Percentiles rank a stretch among this genome's conserved stretches.
phyloP scores from a whole-genome alignment of 2,329 filamentous ascomycete genomes.

The Diaporthe humulicola region DNA sequence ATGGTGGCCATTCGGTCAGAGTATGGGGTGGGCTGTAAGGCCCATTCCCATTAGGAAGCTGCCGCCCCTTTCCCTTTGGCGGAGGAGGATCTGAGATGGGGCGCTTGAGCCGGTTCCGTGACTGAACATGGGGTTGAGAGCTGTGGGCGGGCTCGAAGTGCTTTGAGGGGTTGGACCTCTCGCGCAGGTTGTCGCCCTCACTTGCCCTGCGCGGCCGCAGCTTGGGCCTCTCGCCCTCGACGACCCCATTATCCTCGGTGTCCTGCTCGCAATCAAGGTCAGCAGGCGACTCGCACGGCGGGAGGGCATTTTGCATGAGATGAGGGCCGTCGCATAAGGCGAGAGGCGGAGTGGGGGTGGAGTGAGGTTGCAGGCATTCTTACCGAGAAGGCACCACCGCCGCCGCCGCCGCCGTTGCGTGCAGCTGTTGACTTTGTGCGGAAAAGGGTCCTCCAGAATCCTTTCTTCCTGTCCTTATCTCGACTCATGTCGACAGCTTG shows the following conservation, averaged over 20 bases:
- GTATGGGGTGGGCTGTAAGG: conserved; percentile 49
- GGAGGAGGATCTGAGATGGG: conserved; percentile 29
- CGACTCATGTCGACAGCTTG: conserved; percentile 39
- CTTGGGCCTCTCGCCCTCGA: not conserved
- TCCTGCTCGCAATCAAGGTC: conserved; percentile 12
- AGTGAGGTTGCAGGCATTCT: not conserved
- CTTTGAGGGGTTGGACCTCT: conserved; percentile 3
- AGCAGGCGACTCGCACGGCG: not conserved
- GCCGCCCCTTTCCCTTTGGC: conserved; percentile 56
- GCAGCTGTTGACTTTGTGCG: conserved; percentile 28
- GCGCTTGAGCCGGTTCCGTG: conserved; percentile 37
- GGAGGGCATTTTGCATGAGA: not conserved
- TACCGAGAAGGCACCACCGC: conserved; percentile 15
- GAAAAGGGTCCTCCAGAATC: conserved; percentile 39
- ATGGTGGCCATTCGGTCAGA: conserved; percentile 70
- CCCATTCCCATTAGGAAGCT: conserved; percentile 48
- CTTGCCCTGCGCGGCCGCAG: conserved; percentile 34
- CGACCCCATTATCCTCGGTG: conserved; percentile 10
- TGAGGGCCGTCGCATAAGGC: not conserved
- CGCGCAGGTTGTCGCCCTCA: conserved; percentile 23
- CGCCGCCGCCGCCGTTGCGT: not conserved
- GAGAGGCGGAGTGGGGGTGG: not conserved
- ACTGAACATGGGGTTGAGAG: conserved; percentile 15
- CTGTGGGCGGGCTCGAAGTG: conserved; percentile 17
- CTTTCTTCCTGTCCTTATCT: conserved; percentile 38